Base-by-base conservation (phyloP, 148 eudicot species). In the Chenopodium quinoa region DNA sequence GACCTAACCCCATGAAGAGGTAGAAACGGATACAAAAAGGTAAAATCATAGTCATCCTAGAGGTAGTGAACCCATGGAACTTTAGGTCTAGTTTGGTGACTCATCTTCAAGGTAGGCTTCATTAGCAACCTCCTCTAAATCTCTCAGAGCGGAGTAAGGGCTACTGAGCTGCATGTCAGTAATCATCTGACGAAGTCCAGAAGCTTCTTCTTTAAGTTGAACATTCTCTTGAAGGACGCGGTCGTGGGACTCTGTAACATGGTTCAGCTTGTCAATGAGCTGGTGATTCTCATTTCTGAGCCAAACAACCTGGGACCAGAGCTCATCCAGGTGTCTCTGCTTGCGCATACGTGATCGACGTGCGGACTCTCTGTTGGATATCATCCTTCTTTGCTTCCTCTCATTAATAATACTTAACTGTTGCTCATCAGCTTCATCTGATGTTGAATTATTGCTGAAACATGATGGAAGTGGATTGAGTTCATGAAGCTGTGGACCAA, bases 321-420 rank as follows among this genome's bases (percentile, higher is more conserved):
- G 94, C 81, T 95, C 97, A 37, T 95, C 94, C 73, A 93, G 87
- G 83, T 95, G 97, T 84, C 89, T 93, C 78, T 95, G 98, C 84
- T 95, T 95, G 76, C 98, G 97, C 97, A 95, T 93, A 68, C 98
- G 93, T 76, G 97, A 95, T 72, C 98, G 70, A 37, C 98, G 89
- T 34, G 98, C 98, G 73, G 98, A 95, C 77, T 95, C 98, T 76
- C 98, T 81, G 81, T 95, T 95, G 48, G 98, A 95, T 83, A 95
- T 95, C 97, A 95, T 95, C 81, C 98, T 89, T 82, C 97, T 91
- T 67, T 93, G 93, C 84, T 93, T 94, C 83, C 98, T 91, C 85
- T 94, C 98, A 44, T 92, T 89, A 67, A 94, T 92, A 79, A 94
- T 80, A 58, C 89, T 88, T 75, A 87, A 60, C 71, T 92, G 92